phyloP scores from a whole-genome alignment of 1,284 basidiomycete genomes.

The Xerocomus cyaneibrunnescens region DNA sequence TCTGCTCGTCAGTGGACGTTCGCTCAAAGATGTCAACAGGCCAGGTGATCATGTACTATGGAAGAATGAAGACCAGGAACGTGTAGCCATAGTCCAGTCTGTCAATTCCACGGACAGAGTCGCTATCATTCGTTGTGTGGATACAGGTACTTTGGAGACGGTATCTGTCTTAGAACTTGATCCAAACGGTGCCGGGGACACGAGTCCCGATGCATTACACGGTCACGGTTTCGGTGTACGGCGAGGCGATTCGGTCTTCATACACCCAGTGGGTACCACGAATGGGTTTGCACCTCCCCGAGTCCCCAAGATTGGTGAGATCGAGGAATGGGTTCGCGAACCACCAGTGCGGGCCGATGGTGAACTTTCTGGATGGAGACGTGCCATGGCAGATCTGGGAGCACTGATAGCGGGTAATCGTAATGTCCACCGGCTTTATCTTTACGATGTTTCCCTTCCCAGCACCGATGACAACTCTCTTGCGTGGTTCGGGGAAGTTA shows the following conservation, averaged over 20 bases:
- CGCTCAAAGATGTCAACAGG: conserved; percentile 45
- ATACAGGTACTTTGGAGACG: conserved; percentile 56
- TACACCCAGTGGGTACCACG: conserved; percentile 61
- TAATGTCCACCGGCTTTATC: conserved; percentile 37
- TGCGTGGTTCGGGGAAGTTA: conserved; percentile 79
- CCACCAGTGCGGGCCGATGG: conserved; percentile 49
- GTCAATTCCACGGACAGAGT: conserved; percentile 75
- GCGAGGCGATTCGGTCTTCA: conserved; percentile 82
- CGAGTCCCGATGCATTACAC: conserved; percentile 41
- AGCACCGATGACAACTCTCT: conserved; percentile 45
- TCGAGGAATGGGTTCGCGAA: conserved; percentile 76
- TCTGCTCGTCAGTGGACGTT: not conserved
- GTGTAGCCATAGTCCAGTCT: conserved; percentile 75
- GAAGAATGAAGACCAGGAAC: conserved; percentile 69
- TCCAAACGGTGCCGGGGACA: conserved; percentile 67
- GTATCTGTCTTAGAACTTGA: conserved; percentile 89
- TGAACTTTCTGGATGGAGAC: conserved; percentile 63
- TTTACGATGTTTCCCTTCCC: conserved; percentile 49
- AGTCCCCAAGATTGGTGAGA: conserved; percentile 76
- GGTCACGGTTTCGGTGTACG: conserved; percentile 61
- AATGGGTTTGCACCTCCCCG: conserved; percentile 67
- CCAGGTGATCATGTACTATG: conserved; percentile 91
- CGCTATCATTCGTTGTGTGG: conserved; percentile 59
- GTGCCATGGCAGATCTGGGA: conserved; percentile 65
- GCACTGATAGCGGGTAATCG: conserved; percentile 53